Base-by-base conservation (phyloP, 1,284 basidiomycete species). In the Microbotryum lychnidis-dioicae region DNA sequence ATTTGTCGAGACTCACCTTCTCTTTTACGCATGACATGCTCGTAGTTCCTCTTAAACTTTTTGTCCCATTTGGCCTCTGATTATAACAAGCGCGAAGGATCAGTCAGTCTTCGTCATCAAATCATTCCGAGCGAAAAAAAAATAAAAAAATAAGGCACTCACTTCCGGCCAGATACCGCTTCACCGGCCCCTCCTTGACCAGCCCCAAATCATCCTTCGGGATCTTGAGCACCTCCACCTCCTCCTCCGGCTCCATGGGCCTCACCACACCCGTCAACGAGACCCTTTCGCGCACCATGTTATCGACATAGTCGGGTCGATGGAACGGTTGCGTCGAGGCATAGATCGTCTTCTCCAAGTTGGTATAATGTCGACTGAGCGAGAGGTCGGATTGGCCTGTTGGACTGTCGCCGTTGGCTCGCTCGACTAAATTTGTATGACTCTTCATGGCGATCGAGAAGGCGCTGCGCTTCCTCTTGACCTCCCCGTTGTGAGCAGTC, bases 221-320 rank as follows among this genome's bases (percentile, higher is more conserved):
- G 50, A 93, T 75, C 9, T 78, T 79, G 49, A 94, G 78, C 1
- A 84, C 87, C 7, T 77, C 75, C 0, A 97, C 79, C 52, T 87
- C 81, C 1, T 79, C 74, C 62, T 82, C 80, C 0, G 84, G 79
- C 72, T 97, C 92, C 66, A 98, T 80, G 0, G 86, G 81, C 12
- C 92, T 83, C 20, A 90, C 80, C 8, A 83, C 76, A 8, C 94
- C 94, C 25, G 80, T 79, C 5, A 86, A 84, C 21, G 86, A 84
- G 23, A 97, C 84, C 14, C 94, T 83, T 75, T 97, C 92, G 42
- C 93, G 83, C 63, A 97, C 89, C 82, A 87, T 87, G 57, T 80
- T 76, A 60, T 70, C 63, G 33, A 79, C 77, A 57, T 63, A 72
- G 0, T 59, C 56, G 7, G 70, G 70, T 27, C 69, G 62, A 25